phyloP scores from a whole-genome alignment of 202 grass and related monocot genomes.

The Saccharum hybrid region DNA sequence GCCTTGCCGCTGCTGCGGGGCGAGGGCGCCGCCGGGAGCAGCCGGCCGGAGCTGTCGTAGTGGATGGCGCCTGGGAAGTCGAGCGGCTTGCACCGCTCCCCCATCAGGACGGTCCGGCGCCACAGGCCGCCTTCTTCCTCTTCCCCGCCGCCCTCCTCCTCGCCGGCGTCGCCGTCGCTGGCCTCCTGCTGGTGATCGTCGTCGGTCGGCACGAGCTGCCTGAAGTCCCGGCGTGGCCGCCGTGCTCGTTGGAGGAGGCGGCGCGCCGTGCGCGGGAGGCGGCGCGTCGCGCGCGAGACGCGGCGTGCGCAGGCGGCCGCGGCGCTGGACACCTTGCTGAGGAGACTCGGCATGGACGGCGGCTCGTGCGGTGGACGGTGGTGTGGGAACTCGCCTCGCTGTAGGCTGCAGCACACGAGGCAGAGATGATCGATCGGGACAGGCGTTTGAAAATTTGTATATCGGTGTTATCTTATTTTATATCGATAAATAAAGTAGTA shows the following conservation, averaged over 20 bases:
- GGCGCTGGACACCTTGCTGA: slow-evolving; percentile 42
- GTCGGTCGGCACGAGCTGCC: slow-evolving; percentile 22
- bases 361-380: too few species aligned
- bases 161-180: too few species aligned
- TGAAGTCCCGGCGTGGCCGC: background rate
- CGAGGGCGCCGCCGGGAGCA: background rate
- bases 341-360: slow-evolving; percentile 39
- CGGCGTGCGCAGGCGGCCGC: slow-evolving; percentile 36
- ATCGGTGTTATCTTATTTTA: background rate
- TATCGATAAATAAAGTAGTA: too few species aligned
- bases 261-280: slow-evolving; percentile 22
- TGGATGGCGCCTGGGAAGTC: slow-evolving; percentile 76
- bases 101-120: slow-evolving; percentile 66
- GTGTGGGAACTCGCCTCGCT: too few species aligned
- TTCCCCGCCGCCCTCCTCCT: too few species aligned
- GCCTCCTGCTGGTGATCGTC: background rate
- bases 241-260: slow-evolving; percentile 33
- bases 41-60: slow-evolving; percentile 54
- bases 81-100: slow-evolving; percentile 65
- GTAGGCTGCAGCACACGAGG: background rate
- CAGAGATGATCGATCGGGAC: background rate
- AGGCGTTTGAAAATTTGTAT: background rate
- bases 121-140: slow-evolving; percentile 41
- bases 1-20: slow-evolving; percentile 14
- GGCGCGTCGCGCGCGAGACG: slow-evolving; percentile 26